Evolutionary conservation across 305 asterid genomes (phyloP).

Genomic region (Lippia alba): DNA sequence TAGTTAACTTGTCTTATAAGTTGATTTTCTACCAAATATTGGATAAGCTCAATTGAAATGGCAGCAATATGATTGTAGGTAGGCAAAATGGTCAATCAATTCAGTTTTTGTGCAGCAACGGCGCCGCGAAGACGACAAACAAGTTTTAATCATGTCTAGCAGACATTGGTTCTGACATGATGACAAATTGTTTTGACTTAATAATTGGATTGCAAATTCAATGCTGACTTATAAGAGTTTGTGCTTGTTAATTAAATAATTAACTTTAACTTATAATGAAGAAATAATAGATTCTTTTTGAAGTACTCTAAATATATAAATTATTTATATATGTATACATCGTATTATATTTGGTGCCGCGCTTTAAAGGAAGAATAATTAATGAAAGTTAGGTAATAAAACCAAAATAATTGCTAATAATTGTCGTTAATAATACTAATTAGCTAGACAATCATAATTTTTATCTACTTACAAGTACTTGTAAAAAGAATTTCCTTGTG

Average conservation of each 20-base stretch:
- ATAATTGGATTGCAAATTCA: neutral
- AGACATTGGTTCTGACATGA: conserved; percentile 10
- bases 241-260: neutral
- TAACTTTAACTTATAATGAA: neutral
- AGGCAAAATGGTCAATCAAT: neutral
- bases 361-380: too few species aligned
- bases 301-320: too few species aligned
- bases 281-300: too few species aligned
- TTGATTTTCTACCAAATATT: neutral
- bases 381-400: too few species aligned
- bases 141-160: conserved; percentile 8
- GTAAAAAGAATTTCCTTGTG: too few species aligned
- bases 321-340: too few species aligned
- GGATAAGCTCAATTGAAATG: neutral
- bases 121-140: neutral
- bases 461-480: too few species aligned
- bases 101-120: neutral
- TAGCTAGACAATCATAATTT: too few species aligned
- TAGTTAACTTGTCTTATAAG: too few species aligned
- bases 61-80: neutral
- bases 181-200: neutral
- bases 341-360: too few species aligned
- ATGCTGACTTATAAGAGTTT: neutral
- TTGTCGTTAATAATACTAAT: too few species aligned
- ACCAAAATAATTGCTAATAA: too few species aligned